Percentiles rank a stretch among this genome's conserved stretches.
Conservation (phyloP, 1,139 yeast species). For the Pneumocystis oryctolagi region DNA sequence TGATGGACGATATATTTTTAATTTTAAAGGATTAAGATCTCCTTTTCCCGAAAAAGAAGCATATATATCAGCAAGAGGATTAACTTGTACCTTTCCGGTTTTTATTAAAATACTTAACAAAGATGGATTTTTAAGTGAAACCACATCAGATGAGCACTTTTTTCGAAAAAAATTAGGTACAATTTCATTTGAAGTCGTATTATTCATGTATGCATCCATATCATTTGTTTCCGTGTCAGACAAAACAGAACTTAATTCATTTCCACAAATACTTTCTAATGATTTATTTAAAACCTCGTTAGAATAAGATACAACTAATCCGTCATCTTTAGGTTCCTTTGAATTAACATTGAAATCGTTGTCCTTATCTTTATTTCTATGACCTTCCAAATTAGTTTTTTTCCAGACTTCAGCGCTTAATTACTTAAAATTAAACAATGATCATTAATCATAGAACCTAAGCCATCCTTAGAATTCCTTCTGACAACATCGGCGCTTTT, state of each 20-base stretch:
- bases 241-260: not conserved
- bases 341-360: not conserved
- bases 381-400: not conserved
- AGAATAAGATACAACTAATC: not conserved
- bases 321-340: not conserved
- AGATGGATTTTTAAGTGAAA: not conserved
- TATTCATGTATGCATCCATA: not conserved
- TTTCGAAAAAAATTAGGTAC: not conserved
- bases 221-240: not conserved
- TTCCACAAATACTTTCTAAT: not conserved
- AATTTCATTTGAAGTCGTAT: not conserved
- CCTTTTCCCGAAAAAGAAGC: conserved; percentile 28
- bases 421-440: not conserved
- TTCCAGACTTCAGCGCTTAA: not conserved
- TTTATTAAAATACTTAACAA: conserved; percentile 14
- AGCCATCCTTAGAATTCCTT: not conserved
- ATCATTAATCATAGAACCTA: not conserved
- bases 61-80: conserved; percentile 29
- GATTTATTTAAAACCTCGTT: not conserved
- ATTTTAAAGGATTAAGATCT: conserved; percentile 23
- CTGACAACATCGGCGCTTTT: not conserved
- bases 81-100: conserved; percentile 17
- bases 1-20: conserved; percentile 29
- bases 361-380: not conserved
- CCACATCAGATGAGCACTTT: not conserved